Conservation (phyloP, 1,139 yeast genomes). For the Zygosaccharomyces sapae region DNA sequence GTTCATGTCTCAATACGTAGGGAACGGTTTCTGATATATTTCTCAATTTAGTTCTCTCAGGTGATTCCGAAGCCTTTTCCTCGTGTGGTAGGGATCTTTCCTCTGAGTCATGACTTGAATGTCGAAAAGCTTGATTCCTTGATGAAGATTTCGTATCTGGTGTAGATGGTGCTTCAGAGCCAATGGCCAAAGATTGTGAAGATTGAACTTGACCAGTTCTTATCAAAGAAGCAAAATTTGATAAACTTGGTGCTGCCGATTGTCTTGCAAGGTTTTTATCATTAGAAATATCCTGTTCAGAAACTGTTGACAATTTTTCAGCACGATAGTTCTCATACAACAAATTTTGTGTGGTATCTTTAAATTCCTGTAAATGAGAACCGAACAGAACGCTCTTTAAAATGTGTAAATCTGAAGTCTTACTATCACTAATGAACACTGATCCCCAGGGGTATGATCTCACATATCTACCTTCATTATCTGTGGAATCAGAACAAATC, state of each 20-base stretch:
- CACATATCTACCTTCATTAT: conserved; percentile 52
- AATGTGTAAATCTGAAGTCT: conserved; percentile 56
- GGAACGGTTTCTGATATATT: conserved; percentile 80
- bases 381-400: conserved; percentile 68
- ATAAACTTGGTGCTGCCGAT: conserved; percentile 36
- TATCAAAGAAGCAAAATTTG: conserved; percentile 36
- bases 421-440: conserved; percentile 49
- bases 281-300: conserved; percentile 16
- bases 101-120: conserved; percentile 38
- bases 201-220: conserved; percentile 36
- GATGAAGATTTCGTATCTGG: conserved; percentile 36
- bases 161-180: conserved; percentile 27
- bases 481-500: conserved; percentile 57
- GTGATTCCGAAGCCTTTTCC: conserved; percentile 36
- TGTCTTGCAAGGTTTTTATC: conserved; percentile 23
- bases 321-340: conserved; percentile 77
- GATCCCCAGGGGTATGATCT: conserved; percentile 78
- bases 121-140: conserved; percentile 32
- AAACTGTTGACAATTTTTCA: conserved; percentile 52
- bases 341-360: conserved; percentile 75
- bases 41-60: conserved; percentile 65
- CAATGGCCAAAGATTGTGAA: conserved; percentile 28
- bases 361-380: conserved; percentile 73
- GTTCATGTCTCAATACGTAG: conserved; percentile 70
- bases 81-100: conserved; percentile 54